Evolutionary conservation across 441 rosid species (phyloP).

Genomic region (Viola pubescens): DNA sequence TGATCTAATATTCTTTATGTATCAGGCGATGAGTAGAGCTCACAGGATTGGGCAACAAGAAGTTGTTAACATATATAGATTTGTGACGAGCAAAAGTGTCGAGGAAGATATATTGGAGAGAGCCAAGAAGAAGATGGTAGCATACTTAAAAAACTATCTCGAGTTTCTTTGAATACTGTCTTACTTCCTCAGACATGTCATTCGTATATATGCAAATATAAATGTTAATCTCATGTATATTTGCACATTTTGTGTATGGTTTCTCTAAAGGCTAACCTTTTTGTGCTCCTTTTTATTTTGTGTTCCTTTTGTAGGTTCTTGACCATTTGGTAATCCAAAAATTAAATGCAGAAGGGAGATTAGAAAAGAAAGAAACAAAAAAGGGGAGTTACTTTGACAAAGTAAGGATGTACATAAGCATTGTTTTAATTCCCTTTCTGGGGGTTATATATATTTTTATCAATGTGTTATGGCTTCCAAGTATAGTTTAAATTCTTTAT

Average conservation of each 20-base stretch:
- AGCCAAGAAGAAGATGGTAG: constrained; percentile 98
- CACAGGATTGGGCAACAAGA: constrained; percentile 99
- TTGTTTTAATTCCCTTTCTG: background rate
- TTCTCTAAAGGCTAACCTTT: too few species aligned
- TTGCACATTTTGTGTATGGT: background rate
- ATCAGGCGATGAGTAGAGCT: constrained; percentile 99
- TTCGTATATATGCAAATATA: background rate
- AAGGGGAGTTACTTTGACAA: constrained; percentile 89
- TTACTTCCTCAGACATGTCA: constrained; percentile 3
- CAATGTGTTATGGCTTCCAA: background rate
- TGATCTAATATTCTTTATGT: constrained; percentile 7
- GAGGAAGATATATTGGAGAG: constrained; percentile 99
- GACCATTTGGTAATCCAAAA: constrained; percentile 99
- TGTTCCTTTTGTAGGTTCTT: constrained; percentile 61
- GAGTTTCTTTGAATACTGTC: background rate
- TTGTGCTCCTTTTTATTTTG: constrained; percentile 5
- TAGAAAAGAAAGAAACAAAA: constrained; percentile 97
- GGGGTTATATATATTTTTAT: background rate
- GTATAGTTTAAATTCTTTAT: background rate
- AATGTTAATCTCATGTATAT: background rate
- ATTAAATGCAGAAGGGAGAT: constrained; percentile 97
- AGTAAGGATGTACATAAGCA: constrained; percentile 37
- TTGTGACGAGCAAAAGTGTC: constrained; percentile 98
- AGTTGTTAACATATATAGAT: constrained; percentile 96
- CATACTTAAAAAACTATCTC: constrained; percentile 3